Evolutionary conservation across 768 basidiomycete genomes (phyloP).

Genomic region (Boletellus ananiceps): DNA sequence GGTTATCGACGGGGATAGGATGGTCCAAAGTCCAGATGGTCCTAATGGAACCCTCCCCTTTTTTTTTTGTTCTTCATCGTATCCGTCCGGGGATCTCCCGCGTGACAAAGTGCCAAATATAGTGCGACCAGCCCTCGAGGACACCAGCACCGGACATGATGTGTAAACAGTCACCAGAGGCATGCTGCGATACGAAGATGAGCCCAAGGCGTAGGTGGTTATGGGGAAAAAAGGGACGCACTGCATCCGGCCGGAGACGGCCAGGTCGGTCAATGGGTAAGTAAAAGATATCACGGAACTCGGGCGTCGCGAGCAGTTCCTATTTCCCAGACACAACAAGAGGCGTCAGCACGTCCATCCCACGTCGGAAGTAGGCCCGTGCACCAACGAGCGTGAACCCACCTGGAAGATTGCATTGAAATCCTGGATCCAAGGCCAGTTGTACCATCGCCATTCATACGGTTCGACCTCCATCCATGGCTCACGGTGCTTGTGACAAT

Average conservation of each 20-base stretch:
- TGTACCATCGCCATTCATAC: constrained; percentile 50
- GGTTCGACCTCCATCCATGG: constrained; percentile 47
- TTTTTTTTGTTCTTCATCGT: constrained; percentile 9
- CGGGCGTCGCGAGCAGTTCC: constrained; percentile 38
- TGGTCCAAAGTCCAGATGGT: not conserved
- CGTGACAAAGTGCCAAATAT: constrained; percentile 46
- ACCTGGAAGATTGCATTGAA: constrained; percentile 62
- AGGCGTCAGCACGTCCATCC: constrained; percentile 1
- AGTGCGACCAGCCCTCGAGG: constrained; percentile 49
- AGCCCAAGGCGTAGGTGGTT: not conserved
- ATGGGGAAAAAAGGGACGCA: constrained; percentile 29
- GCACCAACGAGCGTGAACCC: not conserved
- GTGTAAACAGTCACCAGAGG: constrained; percentile 44
- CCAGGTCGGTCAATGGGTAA: constrained; percentile 59
- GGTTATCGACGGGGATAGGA: not conserved
- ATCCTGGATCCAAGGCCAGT: constrained; percentile 58
- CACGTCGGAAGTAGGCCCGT: no score
- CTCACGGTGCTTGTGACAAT: constrained; percentile 46
- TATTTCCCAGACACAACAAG: constrained; percentile 17
- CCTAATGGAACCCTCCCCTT: not conserved
- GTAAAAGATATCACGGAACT: constrained; percentile 54
- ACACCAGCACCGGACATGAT: constrained; percentile 44
- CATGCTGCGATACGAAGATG: constrained; percentile 31
- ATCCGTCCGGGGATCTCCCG: constrained; percentile 31
- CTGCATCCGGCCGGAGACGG: constrained; percentile 60